Evolutionary conservation across 1,284 basidiomycete genomes (phyloP), one percentile per base, ranked within the genome.

Genomic region (Volvariella surrecta): DNA sequence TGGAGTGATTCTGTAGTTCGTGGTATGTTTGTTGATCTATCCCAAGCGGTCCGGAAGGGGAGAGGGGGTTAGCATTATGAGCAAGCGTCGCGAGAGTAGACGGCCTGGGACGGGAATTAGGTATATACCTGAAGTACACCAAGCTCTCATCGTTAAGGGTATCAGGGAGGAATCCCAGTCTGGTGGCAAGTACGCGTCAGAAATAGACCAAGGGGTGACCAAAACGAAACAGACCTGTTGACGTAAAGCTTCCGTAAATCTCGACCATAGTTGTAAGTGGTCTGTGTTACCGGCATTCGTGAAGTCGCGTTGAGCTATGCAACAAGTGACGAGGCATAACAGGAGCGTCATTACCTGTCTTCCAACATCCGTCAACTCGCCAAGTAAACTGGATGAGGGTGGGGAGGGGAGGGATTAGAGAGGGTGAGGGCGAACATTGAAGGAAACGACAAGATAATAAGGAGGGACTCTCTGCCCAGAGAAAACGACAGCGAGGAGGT

Each of bases 361-460:
- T 24, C 88, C 88, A 3, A 83, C 51, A 54, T 91, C 88, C 7
- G 88, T 89, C 49, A 91, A 61, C 57, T 89, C 86, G 21, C 88
- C 89, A 11, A 88, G 63, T 45, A 89, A 61, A 57, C 86, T 86
- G 42, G 37, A 10, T 6, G 4, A 16, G 15, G 4, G 34, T 4
- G 13, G 20, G 30, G 28, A 18, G 32, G 9, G 13, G n/a, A 16
- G 2, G 17, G 10, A 19, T 41, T 32, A 32, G n/a, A n/a, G 34
- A 19, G 6, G 4, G 15, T 16, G 34, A 35, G n/a, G 15, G n/a
- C 13, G n/a, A 15, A 35, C 15, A 15, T 7, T 28, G 24, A 28
- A 11, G 24, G 24, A 28, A 28, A 28, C 24, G 16, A 31, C 13
- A 4, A 22, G 17, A 17, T 9, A 38, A 21, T 20, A 43, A 21